Conservation (phyloP, 176 grass and related monocot species). For the Aegilops tauschii region DNA sequence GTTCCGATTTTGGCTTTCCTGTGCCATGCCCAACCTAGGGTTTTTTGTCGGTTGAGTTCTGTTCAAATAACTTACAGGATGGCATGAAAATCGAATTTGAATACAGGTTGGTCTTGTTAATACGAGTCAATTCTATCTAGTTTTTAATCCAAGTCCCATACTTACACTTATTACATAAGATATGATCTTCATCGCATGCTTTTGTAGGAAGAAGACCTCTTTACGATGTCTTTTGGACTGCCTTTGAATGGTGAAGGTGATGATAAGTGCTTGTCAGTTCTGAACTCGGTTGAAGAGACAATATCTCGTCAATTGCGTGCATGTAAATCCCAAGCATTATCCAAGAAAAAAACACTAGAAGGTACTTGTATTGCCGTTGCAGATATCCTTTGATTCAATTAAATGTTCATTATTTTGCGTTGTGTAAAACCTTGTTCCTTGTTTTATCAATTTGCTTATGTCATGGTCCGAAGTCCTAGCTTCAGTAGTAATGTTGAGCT, state of each 20-base stretch:
- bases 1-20: not conserved
- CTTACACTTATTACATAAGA: conserved; percentile 15
- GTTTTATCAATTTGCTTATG: not conserved
- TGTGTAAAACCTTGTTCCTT: not conserved
- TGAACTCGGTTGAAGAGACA: conserved; percentile 92
- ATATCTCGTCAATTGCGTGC: conserved; percentile 84
- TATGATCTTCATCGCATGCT: conserved; percentile 4
- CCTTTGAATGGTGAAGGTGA: conserved; percentile 86
- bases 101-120: conserved; percentile 15
- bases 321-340: conserved; percentile 74
- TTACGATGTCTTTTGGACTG: conserved; percentile 85
- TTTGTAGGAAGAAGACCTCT: conserved; percentile 91
- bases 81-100: not conserved
- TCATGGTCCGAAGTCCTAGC: not conserved
- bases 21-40: not conserved
- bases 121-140: not conserved
- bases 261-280: conserved; percentile 82
- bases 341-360: conserved; percentile 89
- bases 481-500: conserved; percentile 33
- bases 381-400: not conserved
- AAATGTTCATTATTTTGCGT: not conserved
- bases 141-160: not conserved
- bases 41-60: not conserved
- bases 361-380: conserved; percentile 34
- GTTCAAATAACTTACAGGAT: conserved; percentile 1